phyloP scores from a whole-genome alignment of 1,284 basidiomycete species.

The Ustilago crameri region DNA sequence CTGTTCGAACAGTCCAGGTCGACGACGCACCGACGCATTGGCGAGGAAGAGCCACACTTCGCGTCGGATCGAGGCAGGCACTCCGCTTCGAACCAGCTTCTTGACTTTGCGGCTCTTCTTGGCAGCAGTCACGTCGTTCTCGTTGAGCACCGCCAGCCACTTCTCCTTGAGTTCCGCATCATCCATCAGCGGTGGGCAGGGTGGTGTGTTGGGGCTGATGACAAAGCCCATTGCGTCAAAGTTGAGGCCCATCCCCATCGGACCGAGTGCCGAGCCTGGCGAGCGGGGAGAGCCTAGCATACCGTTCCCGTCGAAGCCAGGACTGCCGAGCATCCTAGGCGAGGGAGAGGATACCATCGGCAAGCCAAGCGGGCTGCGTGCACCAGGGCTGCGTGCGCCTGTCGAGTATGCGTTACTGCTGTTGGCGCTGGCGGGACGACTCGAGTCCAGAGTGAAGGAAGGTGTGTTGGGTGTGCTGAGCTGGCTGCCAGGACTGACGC shows the following conservation, averaged over 20 bases:
- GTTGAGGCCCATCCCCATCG: constrained; percentile 10
- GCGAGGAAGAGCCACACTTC: constrained; percentile 66
- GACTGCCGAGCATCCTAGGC: constrained; percentile 19
- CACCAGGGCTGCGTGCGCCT: constrained; percentile 31
- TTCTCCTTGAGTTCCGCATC: constrained; percentile 79
- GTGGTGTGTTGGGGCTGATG: constrained; percentile 31
- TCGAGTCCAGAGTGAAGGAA: neutral
- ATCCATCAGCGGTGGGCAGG: constrained; percentile 67
- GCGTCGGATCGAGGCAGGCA: constrained; percentile 72
- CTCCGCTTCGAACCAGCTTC: constrained; percentile 80
- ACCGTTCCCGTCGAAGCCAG: constrained; percentile 11
- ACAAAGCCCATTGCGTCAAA: constrained; percentile 59
- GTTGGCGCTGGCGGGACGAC: constrained; percentile 25
- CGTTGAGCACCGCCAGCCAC: constrained; percentile 78
- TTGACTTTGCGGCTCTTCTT: constrained; percentile 85
- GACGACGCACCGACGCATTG: constrained; percentile 50
- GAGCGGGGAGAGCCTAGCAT: constrained; percentile 11
- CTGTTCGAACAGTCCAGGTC: constrained; percentile 62
- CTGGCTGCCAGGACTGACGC: constrained; percentile 37
- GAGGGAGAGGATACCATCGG: constrained; percentile 8
- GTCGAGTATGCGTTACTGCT: constrained; percentile 28
- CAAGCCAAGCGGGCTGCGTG: constrained; percentile 33
- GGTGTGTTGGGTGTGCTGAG: constrained; percentile 19
- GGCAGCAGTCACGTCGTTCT: constrained; percentile 75
- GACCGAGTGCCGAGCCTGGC: constrained; percentile 18